Evolutionary conservation across 2,329 filamentous ascomycete species (phyloP).

Genomic region (Penicillium sp.): DNA sequence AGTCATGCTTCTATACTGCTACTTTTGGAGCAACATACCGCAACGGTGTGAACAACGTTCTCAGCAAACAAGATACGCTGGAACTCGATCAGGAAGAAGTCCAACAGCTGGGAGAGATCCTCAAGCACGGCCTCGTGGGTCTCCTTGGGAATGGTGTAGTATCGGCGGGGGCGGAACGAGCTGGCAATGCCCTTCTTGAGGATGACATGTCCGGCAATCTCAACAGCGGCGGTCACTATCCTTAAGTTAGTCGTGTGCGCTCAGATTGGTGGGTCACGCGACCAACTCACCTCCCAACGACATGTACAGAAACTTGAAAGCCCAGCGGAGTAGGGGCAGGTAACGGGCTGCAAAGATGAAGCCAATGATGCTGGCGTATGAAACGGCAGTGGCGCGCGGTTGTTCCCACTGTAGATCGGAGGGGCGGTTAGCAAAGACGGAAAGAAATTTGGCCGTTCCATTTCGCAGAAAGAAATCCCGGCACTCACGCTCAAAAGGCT

Average conservation of each 20-base stretch:
- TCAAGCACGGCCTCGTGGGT: slow-evolving; percentile 62
- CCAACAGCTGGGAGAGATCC: slow-evolving; percentile 64
- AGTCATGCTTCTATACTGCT: background rate
- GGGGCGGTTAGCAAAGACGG: slow-evolving; percentile 4
- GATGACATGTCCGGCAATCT: slow-evolving; percentile 56
- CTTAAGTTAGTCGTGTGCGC: slow-evolving; percentile 10
- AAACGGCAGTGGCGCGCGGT: slow-evolving; percentile 63
- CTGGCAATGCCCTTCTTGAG: slow-evolving; percentile 61
- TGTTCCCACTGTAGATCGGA: slow-evolving; percentile 58
- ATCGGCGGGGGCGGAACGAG: slow-evolving; percentile 63
- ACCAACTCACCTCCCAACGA: slow-evolving; percentile 56
- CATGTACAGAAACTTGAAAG: slow-evolving; percentile 61
- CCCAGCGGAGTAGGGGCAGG: slow-evolving; percentile 61
- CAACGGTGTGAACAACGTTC: slow-evolving; percentile 61
- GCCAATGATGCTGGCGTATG: slow-evolving; percentile 55
- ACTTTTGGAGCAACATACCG: slow-evolving; percentile 48
- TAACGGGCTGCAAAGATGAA: slow-evolving; percentile 66
- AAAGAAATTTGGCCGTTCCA: background rate
- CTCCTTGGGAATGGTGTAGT: slow-evolving; percentile 66
- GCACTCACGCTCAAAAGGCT: slow-evolving; percentile 60
- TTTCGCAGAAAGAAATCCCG: background rate
- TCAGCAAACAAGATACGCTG: slow-evolving; percentile 67
- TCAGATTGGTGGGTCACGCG: slow-evolving; percentile 18
- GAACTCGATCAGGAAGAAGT: slow-evolving; percentile 69
- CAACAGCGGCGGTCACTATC: slow-evolving; percentile 56